Conservation (phyloP, 1,284 basidiomycete genomes). For the Volvariella volvacea region DNA sequence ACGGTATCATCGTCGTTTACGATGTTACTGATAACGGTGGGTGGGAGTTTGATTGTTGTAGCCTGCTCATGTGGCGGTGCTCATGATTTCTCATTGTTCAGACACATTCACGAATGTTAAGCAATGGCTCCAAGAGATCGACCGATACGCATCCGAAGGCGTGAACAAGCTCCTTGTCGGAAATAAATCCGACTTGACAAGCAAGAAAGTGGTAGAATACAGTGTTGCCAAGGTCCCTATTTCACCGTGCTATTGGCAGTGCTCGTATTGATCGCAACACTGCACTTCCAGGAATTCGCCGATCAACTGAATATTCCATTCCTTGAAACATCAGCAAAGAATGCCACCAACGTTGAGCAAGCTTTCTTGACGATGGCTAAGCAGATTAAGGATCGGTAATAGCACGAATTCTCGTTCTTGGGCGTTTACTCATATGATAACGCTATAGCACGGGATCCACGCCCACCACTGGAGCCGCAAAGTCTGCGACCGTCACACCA, state of each 20-base stretch:
- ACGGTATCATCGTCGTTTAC: conserved; percentile 98
- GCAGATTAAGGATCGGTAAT: conserved; percentile 94
- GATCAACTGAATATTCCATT: conserved; percentile 94
- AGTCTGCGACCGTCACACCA: conserved; percentile 63
- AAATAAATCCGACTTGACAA: conserved; percentile 96
- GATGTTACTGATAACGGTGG: conserved; percentile 97
- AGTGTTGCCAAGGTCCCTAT: conserved; percentile 81
- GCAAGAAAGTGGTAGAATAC: conserved; percentile 99
- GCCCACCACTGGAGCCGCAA: conserved; percentile 62
- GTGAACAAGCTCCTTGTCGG: conserved; percentile 98
- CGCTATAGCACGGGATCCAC: conserved; percentile 69
- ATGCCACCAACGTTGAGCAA: conserved; percentile 97
- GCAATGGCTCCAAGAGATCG: conserved; percentile 99
- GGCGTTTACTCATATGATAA: background rate
- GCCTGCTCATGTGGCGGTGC: conserved; percentile 4
- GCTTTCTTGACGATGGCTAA: conserved; percentile 99
- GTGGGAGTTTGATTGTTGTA: conserved; percentile 11
- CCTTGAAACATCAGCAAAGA: conserved; percentile 99
- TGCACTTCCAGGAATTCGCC: conserved; percentile 74
- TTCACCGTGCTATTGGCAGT: conserved; percentile 1
- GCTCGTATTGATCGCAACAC: conserved; percentile 2
- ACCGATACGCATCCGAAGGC: conserved; percentile 97
- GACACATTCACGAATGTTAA: conserved; percentile 99
- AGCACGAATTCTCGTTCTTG: background rate
- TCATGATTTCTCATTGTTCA: conserved; percentile 21